Percentiles rank a stretch among this genome's conserved stretches.
phyloP scores from a whole-genome alignment of 805 yeast species.

The Saccharomycopsis schoenii region DNA sequence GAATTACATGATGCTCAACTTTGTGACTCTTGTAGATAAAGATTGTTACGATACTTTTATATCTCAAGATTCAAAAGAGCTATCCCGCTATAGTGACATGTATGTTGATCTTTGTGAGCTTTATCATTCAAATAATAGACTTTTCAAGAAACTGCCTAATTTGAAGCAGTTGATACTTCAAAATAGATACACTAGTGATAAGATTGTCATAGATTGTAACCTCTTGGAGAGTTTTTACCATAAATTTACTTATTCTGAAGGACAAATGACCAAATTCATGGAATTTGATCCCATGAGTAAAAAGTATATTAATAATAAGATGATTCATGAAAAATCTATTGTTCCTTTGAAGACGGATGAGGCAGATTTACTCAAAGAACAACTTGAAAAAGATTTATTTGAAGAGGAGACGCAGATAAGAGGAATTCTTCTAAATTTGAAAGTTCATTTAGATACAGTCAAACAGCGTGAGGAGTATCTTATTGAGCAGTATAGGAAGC shows the following conservation, averaged over 20 bases:
- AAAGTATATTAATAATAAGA: too few relatives aligned
- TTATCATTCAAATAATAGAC: background rate
- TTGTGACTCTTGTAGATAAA: background rate
- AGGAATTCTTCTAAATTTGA: background rate
- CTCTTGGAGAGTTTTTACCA: background rate
- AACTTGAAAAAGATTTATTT: background rate
- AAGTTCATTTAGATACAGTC: background rate
- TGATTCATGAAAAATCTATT: background rate
- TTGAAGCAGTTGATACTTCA: background rate
- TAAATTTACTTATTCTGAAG: background rate
- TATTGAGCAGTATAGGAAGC: background rate
- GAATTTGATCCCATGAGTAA: background rate
- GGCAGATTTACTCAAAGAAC: background rate
- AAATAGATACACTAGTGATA: background rate
- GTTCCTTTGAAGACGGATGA: background rate
- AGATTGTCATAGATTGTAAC: background rate
- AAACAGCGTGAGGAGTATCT: background rate
- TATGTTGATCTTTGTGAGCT: background rate
- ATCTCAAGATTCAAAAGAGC: background rate
- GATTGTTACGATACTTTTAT: background rate
- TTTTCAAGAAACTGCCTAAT: background rate
- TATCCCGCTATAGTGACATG: background rate
- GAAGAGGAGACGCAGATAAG: background rate
- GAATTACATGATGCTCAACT: background rate
- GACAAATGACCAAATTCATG: background rate